Conservation (phyloP, 2,329 filamentous ascomycete genomes). For the Colletotrichum sublineola region DNA sequence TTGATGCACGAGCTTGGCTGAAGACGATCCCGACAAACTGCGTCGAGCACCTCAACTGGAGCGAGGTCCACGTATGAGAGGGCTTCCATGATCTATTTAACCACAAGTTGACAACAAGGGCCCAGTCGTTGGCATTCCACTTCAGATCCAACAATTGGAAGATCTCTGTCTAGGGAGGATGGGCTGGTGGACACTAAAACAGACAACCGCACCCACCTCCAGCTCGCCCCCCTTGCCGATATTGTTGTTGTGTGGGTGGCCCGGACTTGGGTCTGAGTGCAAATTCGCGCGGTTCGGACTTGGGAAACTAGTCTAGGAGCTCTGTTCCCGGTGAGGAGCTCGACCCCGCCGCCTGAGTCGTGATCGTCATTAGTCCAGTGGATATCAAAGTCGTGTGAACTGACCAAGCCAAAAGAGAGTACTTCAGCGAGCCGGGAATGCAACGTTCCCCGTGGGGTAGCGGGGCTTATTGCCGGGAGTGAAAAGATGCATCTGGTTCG, state of each 20-base stretch:
- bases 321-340: background rate
- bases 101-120: background rate
- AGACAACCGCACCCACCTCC: slow-evolving; percentile 25
- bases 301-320: background rate
- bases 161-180: slow-evolving; percentile 16
- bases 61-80: slow-evolving; percentile 5
- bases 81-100: slow-evolving; percentile 30
- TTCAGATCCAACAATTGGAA: background rate
- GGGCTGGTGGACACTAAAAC: slow-evolving; percentile 6
- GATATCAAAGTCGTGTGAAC: slow-evolving; percentile 15
- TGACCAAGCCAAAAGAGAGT: background rate
- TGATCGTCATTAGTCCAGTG: slow-evolving; percentile 20
- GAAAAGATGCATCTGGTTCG: slow-evolving; percentile 4
- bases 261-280: slow-evolving; percentile 11
- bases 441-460: slow-evolving; percentile 41
- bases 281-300: slow-evolving; percentile 14
- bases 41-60: slow-evolving; percentile 8
- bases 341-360: slow-evolving; percentile 33
- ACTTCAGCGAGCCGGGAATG: slow-evolving; percentile 22
- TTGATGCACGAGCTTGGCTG: slow-evolving; percentile 22
- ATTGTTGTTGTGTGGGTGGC: slow-evolving; percentile 5
- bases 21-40: slow-evolving; percentile 25
- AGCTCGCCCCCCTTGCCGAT: slow-evolving; percentile 11
- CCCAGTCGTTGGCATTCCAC: background rate
- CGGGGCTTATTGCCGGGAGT: slow-evolving; percentile 17